Evolutionary conservation across 208 protist species (phyloP), one percentile per base, ranked within the genome.

Genomic region (Strigomonas culicis): DNA sequence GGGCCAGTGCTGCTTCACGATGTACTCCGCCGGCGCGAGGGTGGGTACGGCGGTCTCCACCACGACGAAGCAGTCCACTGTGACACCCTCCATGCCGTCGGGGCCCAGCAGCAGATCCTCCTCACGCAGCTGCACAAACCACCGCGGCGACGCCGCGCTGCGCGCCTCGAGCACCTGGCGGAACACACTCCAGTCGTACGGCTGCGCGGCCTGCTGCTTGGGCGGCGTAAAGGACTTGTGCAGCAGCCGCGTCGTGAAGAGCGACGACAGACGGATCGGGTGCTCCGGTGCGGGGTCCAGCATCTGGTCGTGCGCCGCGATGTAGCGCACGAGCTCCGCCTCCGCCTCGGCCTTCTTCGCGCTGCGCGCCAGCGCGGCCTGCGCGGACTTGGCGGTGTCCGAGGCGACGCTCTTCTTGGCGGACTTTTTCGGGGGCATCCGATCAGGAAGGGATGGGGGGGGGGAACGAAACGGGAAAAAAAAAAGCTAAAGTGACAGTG

Each of bases 121-220:
- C 59, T 95, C 79, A 31, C 89, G 89, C 15, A 95, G 65, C 72
- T 95, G 89, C 55, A 95, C 75, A 44, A 88, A 95, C 89, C 89
- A 95, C 27, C 89, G 86, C 6, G 86, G 89, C 60, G 84, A 92
- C 19, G 11, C 77, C 24, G 67, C 66, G 4, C 43, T 74, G 50
- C 89, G 87, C 31, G 39, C 59, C 57, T 83, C 79, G 32, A 95
- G 68, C 22, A 75, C 80, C 36, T 63, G 56, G 19, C 77, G 78
- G 50, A 95, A 82, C 43, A 71, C 82, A 7, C 57, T 63, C 86
- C 89, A 95, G 69, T 95, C 80, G 56, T 84, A 95, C 19, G 77
- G 63, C 49, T 60, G 63, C 55, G 22, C 3, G 3, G 4, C 52
- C 17, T 17, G n/a, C 24, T 17, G 25, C 46, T 51, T 51, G 30